A percentile compares a stretch with the other conserved stretches of the same genome.
These are phyloP conservation scores for Entoloma clypeatum DNA, from an alignment of 1,284 basidiomycete genomes.

Conservation along the genomic window DNA sequence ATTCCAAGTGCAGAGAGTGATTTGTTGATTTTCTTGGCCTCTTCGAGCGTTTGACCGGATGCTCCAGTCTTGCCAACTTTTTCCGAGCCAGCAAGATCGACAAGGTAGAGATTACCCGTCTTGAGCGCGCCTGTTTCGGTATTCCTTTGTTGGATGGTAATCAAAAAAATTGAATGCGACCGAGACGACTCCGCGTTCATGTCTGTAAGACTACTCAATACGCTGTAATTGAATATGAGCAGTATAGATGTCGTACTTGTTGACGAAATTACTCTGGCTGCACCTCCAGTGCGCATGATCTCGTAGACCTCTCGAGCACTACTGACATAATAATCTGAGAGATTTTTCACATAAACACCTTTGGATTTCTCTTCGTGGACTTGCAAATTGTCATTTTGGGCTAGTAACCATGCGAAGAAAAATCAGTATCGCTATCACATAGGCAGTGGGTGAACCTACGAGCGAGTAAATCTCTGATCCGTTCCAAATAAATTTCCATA, in stretches of 20 bases:
- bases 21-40: constrained; percentile 99
- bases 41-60: constrained; percentile 97
- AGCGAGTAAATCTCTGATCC: constrained; percentile 92
- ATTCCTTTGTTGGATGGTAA: constrained; percentile 96
- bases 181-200: constrained; percentile 99
- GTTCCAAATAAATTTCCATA: constrained; percentile 99
- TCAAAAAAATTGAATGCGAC: constrained; percentile 98
- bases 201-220: constrained; percentile 50
- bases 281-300: constrained; percentile 96
- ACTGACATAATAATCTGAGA: constrained; percentile 98
- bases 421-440: neutral
- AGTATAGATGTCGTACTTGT: constrained; percentile 68
- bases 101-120: constrained; percentile 95
- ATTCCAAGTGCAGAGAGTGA: constrained; percentile 96
- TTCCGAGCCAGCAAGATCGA: constrained; percentile 98
- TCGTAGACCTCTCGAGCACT: constrained; percentile 97
- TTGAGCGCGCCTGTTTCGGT: constrained; percentile 95
- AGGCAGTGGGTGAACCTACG: constrained; percentile 56
- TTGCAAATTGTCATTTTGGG: constrained; percentile 97
- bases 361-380: constrained; percentile 98
- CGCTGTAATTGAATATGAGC: neutral
- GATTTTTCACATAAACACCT: constrained; percentile 97
- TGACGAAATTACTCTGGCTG: constrained; percentile 88
- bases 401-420: constrained; percentile 40
- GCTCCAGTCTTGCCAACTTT: constrained; percentile 99